A percentile compares a stretch with the other conserved stretches of the same genome.
phyloP scores from a whole-genome alignment of 2,329 filamentous ascomycete species.

The Neonectria ditissima region DNA sequence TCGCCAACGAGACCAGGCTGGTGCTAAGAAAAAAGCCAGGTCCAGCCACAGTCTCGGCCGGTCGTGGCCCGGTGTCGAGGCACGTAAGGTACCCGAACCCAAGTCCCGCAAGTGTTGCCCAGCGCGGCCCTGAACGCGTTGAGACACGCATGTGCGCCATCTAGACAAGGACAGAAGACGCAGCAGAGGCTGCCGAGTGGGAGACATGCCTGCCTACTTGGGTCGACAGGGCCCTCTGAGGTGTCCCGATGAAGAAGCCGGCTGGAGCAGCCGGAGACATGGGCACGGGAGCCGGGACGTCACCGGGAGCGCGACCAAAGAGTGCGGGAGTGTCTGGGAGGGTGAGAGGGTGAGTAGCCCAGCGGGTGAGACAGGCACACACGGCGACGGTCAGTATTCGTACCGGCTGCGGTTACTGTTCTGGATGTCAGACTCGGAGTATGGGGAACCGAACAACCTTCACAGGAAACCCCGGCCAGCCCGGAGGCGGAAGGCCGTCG shows the following conservation, averaged over 20 bases:
- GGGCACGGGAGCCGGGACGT: constrained; percentile 22
- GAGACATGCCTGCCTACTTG: constrained; percentile 15
- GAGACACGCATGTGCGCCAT: constrained; percentile 28
- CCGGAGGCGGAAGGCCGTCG: constrained; percentile 30
- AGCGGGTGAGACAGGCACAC: constrained; percentile 12
- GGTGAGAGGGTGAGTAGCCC: constrained; percentile 15
- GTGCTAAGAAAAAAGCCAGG: constrained; percentile 1
- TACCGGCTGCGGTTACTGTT: constrained; percentile 6
- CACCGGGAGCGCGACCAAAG: constrained; percentile 19
- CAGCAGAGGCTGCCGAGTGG: constrained; percentile 1
- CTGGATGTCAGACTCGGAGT: constrained; percentile 14
- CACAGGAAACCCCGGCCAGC: constrained; percentile 13
- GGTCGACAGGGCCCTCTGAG: not conserved
- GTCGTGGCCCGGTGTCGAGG: constrained; percentile 34
- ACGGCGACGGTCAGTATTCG: constrained; percentile 13
- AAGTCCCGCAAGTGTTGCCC: constrained; percentile 28
- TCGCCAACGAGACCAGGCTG: constrained; percentile 12
- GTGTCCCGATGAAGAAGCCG: constrained; percentile 24
- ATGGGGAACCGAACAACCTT: constrained; percentile 20
- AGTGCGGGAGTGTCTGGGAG: not conserved
- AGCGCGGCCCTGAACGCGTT: constrained; percentile 15
- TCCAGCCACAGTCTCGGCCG: constrained; percentile 15
- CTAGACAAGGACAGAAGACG: constrained; percentile 7
- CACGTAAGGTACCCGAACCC: constrained; percentile 41
- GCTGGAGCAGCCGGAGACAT: constrained; percentile 30